Base-by-base conservation (phyloP, 2,329 filamentous ascomycete species). In the Fusarium odoratissimum region DNA sequence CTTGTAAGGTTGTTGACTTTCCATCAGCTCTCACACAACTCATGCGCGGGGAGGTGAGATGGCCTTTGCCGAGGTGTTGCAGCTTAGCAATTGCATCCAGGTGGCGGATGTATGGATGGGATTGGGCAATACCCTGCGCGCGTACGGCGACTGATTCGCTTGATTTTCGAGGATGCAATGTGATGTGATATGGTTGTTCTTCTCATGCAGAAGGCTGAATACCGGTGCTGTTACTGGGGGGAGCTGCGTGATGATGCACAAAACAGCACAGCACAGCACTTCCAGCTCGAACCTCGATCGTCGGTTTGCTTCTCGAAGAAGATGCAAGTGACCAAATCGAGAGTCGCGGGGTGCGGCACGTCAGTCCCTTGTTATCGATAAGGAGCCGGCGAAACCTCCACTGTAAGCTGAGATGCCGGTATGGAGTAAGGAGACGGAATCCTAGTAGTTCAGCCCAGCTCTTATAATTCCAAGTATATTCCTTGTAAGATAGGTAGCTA, bases 11-110 rank as follows among this genome's bases (percentile, higher is more conserved):
- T 60, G 61, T 71, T 74, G 76, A 64, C 67, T 67, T 69, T 76
- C 75, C 76, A 78, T 78, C 74, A 76, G 73, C 55, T 58, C 55
- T 58, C 74, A 62, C 63, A 62, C 70, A 69, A 67, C 55, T 56
- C 68, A 71, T 67, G 72, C 55, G 65, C 67, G 54, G 60, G 68
- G 62, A 54, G 49, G 69, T 61, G 60, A 55, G 55, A 69, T 61
- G 54, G 37, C 74, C 65, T 68, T 69, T 54, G 67, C 67, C 60
- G 59, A 54, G 45, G 60, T 71, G 67, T 67, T 64, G 68, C 62
- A 70, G 56, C 64, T 67, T 48, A 64, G 61, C 74, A 72, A 75
- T 69, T 64, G 48, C 35, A 60, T 49, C 46, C 42, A 48, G 42
- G 60, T 64, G 57, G 19, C 40, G 42, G 56, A 52, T 59, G 17